Base-by-base conservation (phyloP, 352 stramenopile genomes). In the Thalassiosira exigua region DNA sequence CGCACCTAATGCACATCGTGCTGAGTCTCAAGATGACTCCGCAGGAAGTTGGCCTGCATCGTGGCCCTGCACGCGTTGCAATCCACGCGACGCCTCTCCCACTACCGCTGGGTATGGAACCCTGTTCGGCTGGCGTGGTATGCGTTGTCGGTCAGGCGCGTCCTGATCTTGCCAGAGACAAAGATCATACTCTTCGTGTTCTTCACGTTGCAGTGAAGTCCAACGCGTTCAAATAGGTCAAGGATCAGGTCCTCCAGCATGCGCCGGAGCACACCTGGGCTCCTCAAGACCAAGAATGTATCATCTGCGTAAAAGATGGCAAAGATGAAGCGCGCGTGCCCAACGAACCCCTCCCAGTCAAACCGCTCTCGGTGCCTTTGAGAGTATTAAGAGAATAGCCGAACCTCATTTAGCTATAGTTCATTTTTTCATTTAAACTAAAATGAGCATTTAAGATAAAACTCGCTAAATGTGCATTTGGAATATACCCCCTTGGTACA, bases 251-350 rank as follows among this genome's bases (percentile, higher is more conserved):
- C 5, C 11, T 7, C 29, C 11, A 51, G 9, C 30, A 41, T 33
- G 3, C 11, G 7, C 27, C 22, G 30, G 3, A 52, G 14, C 5
- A 11, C 3, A 3, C 22, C 4, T 4, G 56, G 12, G 24, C 7
- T 19, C 9, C 9, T 4, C 24, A 33, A 4, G 9, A 5, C 19
- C 7, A 65, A 29, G 3, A 11, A 7, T n/a, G 4, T 33, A 51
- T 65, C 56, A 51, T 65, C 30, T 4, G 56, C 56, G 50, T 65
- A 51, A 32, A 65, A 65, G 17, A 65, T 3, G 12, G 24, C 53
- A 3, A 51, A 41, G 7, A 44, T 14, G 7, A 44, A 7, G 7
- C 36, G 7, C 36, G 14, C 36, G 7, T 14, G 36, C 14, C 7
- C 14, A 14, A 7, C 14, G 7, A 44, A 14, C 7, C 36, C 36